Evolutionary conservation across 257 asterid genomes (phyloP), one percentile per base, ranked within the genome.

Genomic region (Dorcoceras hygrometricum): DNA sequence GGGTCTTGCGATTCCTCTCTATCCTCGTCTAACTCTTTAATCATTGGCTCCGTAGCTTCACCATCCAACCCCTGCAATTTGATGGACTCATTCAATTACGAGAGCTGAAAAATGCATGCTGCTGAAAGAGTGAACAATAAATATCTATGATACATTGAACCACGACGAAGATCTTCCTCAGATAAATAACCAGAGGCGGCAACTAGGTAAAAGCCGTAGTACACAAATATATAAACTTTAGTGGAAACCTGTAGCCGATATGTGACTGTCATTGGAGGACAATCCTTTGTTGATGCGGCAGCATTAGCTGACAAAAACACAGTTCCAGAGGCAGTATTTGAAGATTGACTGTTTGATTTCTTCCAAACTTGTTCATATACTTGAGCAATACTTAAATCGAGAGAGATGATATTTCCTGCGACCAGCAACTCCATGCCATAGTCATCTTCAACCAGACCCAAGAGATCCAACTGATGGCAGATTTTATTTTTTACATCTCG

Each of bases 41-140:
- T 94, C 99, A 94, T 94, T 72, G 99, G 99, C 79, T 94, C 99
- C 24, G 99, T 94, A 72, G 99, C 99, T 83, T 94, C 99, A 72
- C 99, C 99, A 81, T 94, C 99, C 79, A 94, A 81, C 53, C 99
- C 99, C 99, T 94, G 81, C 68, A 81, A 77, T 73, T 82, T 63
- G 61, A 57, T 82, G 12, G 62, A 64, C 69, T 14, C 24, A 60
- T 65, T 55, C 61, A 19, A 54, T 58, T 36, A 73, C 75, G 23
- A 24, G 55, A 31, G 66, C 28, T 23, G 20, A 5, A 51, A 56
- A 63, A 23, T 23, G 28, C 32, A 65, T 20, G 18, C 31, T 48
- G 20, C 63, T 34, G 8, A 58, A 62, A 23, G 54, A 27, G 39
- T 43, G 48, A 67, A 1, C 53, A 51, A 25, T 65, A 63, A 55